Evolutionary conservation across 1,139 yeast species (phyloP).

Genomic region (Geotrichum macrosporum): DNA sequence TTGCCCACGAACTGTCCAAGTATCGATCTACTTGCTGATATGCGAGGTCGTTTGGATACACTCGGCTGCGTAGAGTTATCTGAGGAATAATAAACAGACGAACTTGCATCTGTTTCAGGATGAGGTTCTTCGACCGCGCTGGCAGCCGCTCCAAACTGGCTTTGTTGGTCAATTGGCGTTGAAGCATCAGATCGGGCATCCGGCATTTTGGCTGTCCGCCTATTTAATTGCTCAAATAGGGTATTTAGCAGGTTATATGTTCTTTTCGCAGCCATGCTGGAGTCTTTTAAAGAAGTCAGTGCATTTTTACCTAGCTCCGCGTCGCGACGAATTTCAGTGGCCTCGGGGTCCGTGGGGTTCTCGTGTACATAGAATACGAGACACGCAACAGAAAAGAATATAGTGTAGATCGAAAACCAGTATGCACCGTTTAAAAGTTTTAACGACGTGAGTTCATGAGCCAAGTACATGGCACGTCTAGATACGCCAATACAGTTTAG

Average conservation of each 20-base stretch:
- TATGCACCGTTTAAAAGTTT: constrained; percentile 79
- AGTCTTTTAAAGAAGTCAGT: constrained; percentile 63
- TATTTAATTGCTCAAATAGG: constrained; percentile 64
- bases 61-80: not conserved
- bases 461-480: constrained; percentile 73
- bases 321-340: constrained; percentile 54
- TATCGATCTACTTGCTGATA: too few relatives aligned
- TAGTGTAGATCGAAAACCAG: constrained; percentile 89
- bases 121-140: not conserved
- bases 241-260: constrained; percentile 76
- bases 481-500: constrained; percentile 83
- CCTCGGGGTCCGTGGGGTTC: constrained; percentile 53
- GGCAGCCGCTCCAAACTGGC: constrained; percentile 7
- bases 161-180: constrained; percentile 7
- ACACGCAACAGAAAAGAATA: constrained; percentile 89
- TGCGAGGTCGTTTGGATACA: not conserved
- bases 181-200: constrained; percentile 2
- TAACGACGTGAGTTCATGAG: constrained; percentile 74
- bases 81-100: not conserved
- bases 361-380: constrained; percentile 81
- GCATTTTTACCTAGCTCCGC: constrained; percentile 80
- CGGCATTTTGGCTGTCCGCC: constrained; percentile 23
- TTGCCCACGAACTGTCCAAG: too few relatives aligned
- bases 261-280: constrained; percentile 72
- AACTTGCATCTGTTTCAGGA: not conserved